Evolutionary conservation across 495 filamentous ascomycete genomes (phyloP).

Genomic region (Hyaloscypha bicolor): DNA sequence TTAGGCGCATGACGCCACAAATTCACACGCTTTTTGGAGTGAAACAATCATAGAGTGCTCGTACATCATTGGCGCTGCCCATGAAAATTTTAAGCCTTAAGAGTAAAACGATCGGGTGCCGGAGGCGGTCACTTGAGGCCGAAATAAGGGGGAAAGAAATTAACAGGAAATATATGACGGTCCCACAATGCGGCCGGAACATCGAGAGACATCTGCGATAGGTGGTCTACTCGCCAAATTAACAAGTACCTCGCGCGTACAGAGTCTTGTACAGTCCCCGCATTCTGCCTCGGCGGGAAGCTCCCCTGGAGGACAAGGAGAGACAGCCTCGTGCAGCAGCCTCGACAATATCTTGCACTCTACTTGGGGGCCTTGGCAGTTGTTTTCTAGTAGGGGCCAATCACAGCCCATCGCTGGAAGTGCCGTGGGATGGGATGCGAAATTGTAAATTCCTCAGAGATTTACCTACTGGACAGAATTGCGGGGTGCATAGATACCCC

Average conservation of each 20-base stretch:
- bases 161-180: neutral
- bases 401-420: slow-evolving; percentile 1
- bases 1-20: slow-evolving; percentile 6
- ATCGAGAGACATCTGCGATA: neutral
- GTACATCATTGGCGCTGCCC: neutral
- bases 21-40: neutral
- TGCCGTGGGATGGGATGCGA: slow-evolving; percentile 11
- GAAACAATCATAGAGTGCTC: neutral
- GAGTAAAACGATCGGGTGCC: neutral
- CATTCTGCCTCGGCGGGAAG: slow-evolving; percentile 11
- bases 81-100: neutral
- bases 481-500: slow-evolving; percentile 18
- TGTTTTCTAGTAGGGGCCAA: slow-evolving; percentile 5
- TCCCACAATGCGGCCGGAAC: neutral
- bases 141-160: neutral
- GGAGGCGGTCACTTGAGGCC: neutral
- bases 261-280: neutral
- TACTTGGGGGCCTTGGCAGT: slow-evolving; percentile 15
- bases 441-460: neutral
- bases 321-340: slow-evolving; percentile 5
- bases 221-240: neutral
- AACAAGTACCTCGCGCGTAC: neutral
- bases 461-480: slow-evolving; percentile 13
- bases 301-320: neutral
- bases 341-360: slow-evolving; percentile 8